Conservation (phyloP, 2,329 filamentous ascomycete species). For the Fragosphaeria purpurea region DNA sequence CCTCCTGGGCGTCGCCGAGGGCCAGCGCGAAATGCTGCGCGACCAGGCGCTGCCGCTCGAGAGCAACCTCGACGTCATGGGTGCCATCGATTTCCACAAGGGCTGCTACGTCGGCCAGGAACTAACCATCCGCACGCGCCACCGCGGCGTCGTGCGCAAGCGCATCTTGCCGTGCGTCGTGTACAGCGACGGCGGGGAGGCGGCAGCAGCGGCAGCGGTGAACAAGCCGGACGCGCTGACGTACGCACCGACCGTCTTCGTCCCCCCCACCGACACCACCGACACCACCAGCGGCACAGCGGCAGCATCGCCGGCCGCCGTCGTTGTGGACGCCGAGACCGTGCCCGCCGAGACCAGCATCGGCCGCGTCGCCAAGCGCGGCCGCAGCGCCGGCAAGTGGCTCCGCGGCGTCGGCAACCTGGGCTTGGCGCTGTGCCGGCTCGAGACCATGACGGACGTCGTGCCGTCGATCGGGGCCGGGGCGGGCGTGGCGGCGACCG, state of each 20-base stretch:
- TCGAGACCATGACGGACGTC: slow-evolving; percentile 85
- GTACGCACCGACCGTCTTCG: slow-evolving; percentile 20
- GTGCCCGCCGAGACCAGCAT: slow-evolving; percentile 39
- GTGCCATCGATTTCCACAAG: slow-evolving; percentile 84
- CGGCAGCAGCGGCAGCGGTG: slow-evolving; percentile 17
- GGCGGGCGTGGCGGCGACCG: slow-evolving; percentile 50
- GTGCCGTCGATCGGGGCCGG: slow-evolving; percentile 55
- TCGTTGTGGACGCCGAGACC: slow-evolving; percentile 20
- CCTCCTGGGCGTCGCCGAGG: slow-evolving; percentile 73
- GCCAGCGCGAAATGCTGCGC: slow-evolving; percentile 63
- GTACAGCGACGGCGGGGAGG: slow-evolving; percentile 40
- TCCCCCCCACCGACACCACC: slow-evolving; percentile 16
- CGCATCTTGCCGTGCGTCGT: slow-evolving; percentile 72
- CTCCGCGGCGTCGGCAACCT: slow-evolving; percentile 68
- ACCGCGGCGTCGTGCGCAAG: slow-evolving; percentile 88
- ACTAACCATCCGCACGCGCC: slow-evolving; percentile 87
- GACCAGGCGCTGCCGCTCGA: slow-evolving; percentile 75
- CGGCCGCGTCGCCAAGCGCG: slow-evolving; percentile 40
- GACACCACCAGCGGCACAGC: slow-evolving; percentile 34
- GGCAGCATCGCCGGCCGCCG: slow-evolving; percentile 11
- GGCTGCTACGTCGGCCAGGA: slow-evolving; percentile 97
- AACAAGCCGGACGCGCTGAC: not conserved
- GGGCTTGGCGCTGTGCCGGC: slow-evolving; percentile 73
- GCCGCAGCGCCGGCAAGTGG: slow-evolving; percentile 72
- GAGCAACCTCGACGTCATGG: slow-evolving; percentile 77